Evolutionary conservation across 2,329 filamentous ascomycete genomes (phyloP).

Genomic region (Sporothrix sp.): DNA sequence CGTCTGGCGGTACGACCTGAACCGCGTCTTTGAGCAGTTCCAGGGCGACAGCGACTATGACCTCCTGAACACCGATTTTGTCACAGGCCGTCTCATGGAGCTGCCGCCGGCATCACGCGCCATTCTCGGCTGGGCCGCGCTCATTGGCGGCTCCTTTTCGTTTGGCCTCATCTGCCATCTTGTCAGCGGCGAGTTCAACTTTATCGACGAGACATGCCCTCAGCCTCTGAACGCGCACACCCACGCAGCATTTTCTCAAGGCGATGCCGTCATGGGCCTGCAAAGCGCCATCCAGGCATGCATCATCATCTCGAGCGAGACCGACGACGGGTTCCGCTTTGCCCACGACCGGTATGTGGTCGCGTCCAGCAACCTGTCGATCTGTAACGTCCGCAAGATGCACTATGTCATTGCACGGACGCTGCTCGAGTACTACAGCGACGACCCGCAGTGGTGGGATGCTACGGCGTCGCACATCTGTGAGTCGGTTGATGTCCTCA

Average conservation of each 20-base stretch:
- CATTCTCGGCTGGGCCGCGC: slow-evolving; percentile 76
- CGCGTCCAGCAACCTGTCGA: slow-evolving; percentile 59
- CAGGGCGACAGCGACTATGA: slow-evolving; percentile 68
- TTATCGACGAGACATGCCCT: slow-evolving; percentile 34
- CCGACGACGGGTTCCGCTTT: slow-evolving; percentile 80
- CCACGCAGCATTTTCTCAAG: slow-evolving; percentile 47
- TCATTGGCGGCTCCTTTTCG: slow-evolving; percentile 74
- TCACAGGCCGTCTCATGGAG: slow-evolving; percentile 67
- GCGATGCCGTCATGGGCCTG: slow-evolving; percentile 66
- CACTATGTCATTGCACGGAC: slow-evolving; percentile 81
- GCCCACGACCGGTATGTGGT: slow-evolving; percentile 80
- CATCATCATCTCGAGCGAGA: slow-evolving; percentile 70
- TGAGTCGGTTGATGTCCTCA: slow-evolving; percentile 66
- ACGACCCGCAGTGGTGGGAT: slow-evolving; percentile 56
- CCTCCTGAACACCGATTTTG: slow-evolving; percentile 72
- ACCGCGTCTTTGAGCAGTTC: slow-evolving; percentile 79
- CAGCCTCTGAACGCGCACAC: slow-evolving; percentile 23
- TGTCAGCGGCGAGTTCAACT: slow-evolving; percentile 64
- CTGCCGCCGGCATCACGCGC: slow-evolving; percentile 63
- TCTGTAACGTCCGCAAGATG: slow-evolving; percentile 67
- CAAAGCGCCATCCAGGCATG: slow-evolving; percentile 72
- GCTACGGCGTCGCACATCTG: slow-evolving; percentile 74
- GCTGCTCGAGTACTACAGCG: slow-evolving; percentile 59
- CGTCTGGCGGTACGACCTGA: slow-evolving; percentile 76
- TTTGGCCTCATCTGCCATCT: slow-evolving; percentile 71